Conservation (phyloP, 371 early-diverging fungal species). For the Parasitella parasitica region DNA sequence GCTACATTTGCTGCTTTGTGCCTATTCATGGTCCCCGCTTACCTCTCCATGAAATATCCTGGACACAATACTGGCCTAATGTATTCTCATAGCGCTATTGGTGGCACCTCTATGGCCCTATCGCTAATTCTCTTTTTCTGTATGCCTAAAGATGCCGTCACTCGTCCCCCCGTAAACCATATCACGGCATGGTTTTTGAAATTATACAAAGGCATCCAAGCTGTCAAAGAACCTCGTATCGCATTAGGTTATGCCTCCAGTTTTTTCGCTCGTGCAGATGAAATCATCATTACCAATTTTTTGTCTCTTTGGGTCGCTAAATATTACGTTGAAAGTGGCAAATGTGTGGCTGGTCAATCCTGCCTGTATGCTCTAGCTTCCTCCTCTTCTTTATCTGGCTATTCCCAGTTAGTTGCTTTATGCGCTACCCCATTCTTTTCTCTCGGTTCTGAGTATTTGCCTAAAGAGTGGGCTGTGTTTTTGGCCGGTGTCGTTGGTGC, state of each 20-base stretch:
- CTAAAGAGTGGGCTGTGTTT: slow-evolving; percentile 48
- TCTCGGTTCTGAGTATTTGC: slow-evolving; percentile 41
- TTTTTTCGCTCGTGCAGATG: slow-evolving; percentile 76
- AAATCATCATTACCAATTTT: slow-evolving; percentile 71
- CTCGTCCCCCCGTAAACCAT: slow-evolving; percentile 9
- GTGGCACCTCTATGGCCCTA: slow-evolving; percentile 36
- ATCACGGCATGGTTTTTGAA: slow-evolving; percentile 2
- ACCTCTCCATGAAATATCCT: slow-evolving; percentile 17
- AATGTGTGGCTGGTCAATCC: slow-evolving; percentile 37
- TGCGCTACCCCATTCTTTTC: slow-evolving; percentile 70
- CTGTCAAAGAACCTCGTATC: slow-evolving; percentile 59
- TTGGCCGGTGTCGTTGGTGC: slow-evolving; percentile 62
- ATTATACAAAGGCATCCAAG: slow-evolving; percentile 29
- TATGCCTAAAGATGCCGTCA: slow-evolving; percentile 32
- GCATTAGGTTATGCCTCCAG: slow-evolving; percentile 60
- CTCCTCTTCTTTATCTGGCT: slow-evolving; percentile 65
- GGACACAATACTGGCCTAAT: slow-evolving; percentile 26
- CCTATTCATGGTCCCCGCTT: slow-evolving; percentile 43
- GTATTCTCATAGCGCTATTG: slow-evolving; percentile 37
- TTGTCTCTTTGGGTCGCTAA: slow-evolving; percentile 75
- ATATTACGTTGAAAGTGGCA: slow-evolving; percentile 57
- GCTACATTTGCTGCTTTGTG: slow-evolving; percentile 50
- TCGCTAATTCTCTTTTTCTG: slow-evolving; percentile 35
- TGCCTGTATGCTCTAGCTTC: slow-evolving; percentile 51
- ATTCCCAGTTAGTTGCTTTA: slow-evolving; percentile 72